A percentile compares a stretch with the other conserved stretches of the same genome.
Evolutionary conservation across 768 basidiomycete genomes (phyloP).

Genomic region (Naganishia friedmannii): DNA sequence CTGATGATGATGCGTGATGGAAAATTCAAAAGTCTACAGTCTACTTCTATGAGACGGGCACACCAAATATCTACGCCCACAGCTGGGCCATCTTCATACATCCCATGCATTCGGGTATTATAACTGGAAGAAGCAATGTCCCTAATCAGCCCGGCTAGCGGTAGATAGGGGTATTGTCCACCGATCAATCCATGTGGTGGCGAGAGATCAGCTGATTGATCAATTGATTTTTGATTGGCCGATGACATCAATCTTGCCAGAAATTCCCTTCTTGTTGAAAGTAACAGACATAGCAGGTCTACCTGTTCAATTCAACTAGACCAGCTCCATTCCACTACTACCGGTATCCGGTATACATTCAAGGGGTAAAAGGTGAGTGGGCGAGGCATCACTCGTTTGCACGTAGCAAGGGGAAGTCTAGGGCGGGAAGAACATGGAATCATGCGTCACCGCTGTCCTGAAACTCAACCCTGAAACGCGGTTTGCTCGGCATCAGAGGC

Average conservation of each 20-base stretch:
- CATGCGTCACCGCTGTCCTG: not conserved
- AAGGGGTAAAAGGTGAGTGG: not conserved
- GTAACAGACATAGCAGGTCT: no score
- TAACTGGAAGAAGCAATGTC: no score
- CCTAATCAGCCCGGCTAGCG: no score
- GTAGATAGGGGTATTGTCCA: no score
- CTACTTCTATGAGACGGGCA: no score
- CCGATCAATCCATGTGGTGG: no score
- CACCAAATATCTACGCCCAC: no score
- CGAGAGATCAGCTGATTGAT: conserved; percentile 1
- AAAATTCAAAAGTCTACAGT: no score
- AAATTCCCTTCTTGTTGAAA: no score
- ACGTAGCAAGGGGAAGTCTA: not conserved
- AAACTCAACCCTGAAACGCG: conserved; percentile 13
- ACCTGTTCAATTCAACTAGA: not conserved
- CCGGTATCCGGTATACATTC: not conserved
- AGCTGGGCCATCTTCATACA: no score
- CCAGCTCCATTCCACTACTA: not conserved
- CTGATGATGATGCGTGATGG: no score
- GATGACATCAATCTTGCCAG: not conserved
- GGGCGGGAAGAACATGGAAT: not conserved
- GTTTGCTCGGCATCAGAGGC: not conserved
- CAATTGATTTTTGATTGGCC: not conserved
- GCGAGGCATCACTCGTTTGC: not conserved
- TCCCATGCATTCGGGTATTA: no score